These are phyloP conservation scores for Colletotrichum sidae DNA, from an alignment of 2,329 filamentous ascomycete genomes.

Conservation along the genomic window DNA sequence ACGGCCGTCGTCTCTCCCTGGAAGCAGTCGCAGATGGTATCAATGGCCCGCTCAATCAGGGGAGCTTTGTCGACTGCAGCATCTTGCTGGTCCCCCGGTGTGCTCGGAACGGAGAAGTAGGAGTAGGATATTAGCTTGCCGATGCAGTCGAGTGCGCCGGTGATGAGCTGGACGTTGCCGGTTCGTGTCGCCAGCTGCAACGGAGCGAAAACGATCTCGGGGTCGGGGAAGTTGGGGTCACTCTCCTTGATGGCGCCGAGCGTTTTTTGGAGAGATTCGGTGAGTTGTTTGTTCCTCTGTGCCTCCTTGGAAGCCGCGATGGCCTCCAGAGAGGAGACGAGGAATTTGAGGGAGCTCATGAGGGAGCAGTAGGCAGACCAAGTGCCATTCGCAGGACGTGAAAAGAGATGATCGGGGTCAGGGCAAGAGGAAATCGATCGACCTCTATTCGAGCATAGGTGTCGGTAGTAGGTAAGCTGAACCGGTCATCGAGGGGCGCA, in stretches of 20 bases:
- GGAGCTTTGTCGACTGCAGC: conserved; percentile 72
- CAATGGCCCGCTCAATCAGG: conserved; percentile 96
- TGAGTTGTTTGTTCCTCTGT: conserved; percentile 84
- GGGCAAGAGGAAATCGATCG: conserved; percentile 7
- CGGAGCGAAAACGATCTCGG: conserved; percentile 91
- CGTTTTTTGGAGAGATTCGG: conserved; percentile 84
- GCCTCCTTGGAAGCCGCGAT: conserved; percentile 94
- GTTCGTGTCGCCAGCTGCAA: conserved; percentile 90
- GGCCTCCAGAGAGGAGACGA: conserved; percentile 90
- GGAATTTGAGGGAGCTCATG: conserved; percentile 95
- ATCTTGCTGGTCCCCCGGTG: conserved; percentile 48
- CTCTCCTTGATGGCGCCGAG: conserved; percentile 87
- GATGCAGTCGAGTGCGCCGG: conserved; percentile 94
- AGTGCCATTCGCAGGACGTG: conserved; percentile 56
- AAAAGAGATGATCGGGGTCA: conserved; percentile 2
- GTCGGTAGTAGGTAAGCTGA: conserved; percentile 21
- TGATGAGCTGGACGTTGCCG: conserved; percentile 85
- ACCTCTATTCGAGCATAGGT: conserved; percentile 15
- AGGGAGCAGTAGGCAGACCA: conserved; percentile 62
- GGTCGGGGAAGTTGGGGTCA: conserved; percentile 84
- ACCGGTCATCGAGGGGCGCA: conserved; percentile 33
- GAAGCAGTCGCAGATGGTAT: conserved; percentile 99
- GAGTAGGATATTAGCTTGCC: conserved; percentile 99
- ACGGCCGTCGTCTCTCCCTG: conserved; percentile 93
- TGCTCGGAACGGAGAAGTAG: conserved; percentile 85